Evolutionary conservation across 495 filamentous ascomycete species (phyloP).

Genomic region (Pseudomonodictys pantanalensis): DNA sequence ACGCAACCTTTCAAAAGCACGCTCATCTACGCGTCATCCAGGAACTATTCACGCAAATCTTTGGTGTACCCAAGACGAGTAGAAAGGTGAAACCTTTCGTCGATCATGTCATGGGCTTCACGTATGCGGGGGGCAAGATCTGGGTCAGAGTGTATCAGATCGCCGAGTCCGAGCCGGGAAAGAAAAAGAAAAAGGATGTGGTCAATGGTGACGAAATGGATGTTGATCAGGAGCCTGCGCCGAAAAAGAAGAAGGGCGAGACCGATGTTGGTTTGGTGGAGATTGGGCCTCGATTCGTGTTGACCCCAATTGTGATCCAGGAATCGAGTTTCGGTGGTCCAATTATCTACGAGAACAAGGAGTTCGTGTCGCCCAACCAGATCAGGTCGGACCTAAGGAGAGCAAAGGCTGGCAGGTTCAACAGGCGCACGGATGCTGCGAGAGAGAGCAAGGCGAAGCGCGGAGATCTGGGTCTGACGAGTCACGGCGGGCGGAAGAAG

Average conservation of each 20-base stretch:
- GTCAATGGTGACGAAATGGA: conserved; percentile 38
- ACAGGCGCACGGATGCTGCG: conserved; percentile 66
- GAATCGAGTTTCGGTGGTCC: conserved; percentile 95
- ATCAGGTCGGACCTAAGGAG: conserved; percentile 75
- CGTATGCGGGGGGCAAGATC: conserved; percentile 88
- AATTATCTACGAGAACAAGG: conserved; percentile 97
- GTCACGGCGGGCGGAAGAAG: conserved; percentile 56
- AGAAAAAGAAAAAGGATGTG: conserved; percentile 43
- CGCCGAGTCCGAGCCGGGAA: conserved; percentile 68
- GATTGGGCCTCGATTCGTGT: conserved; percentile 90
- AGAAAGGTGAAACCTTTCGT: conserved; percentile 93
- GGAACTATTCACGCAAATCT: conserved; percentile 87
- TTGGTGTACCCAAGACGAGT: conserved; percentile 84
- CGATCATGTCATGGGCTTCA: conserved; percentile 92
- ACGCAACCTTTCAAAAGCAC: conserved; percentile 73
- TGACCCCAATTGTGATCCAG: conserved; percentile 93
- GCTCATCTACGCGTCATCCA: conserved; percentile 70
- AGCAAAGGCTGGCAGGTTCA: conserved; percentile 71
- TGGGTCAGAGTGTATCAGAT: conserved; percentile 97
- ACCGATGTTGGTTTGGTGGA: conserved; percentile 77
- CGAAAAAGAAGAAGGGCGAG: conserved; percentile 47
- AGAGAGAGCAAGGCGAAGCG: conserved; percentile 71
- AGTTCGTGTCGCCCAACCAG: conserved; percentile 95
- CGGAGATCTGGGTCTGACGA: conserved; percentile 69
- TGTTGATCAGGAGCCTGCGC: conserved; percentile 32